Conservation (phyloP, 148 eudicot genomes). For the Polygonum aviculare region DNA sequence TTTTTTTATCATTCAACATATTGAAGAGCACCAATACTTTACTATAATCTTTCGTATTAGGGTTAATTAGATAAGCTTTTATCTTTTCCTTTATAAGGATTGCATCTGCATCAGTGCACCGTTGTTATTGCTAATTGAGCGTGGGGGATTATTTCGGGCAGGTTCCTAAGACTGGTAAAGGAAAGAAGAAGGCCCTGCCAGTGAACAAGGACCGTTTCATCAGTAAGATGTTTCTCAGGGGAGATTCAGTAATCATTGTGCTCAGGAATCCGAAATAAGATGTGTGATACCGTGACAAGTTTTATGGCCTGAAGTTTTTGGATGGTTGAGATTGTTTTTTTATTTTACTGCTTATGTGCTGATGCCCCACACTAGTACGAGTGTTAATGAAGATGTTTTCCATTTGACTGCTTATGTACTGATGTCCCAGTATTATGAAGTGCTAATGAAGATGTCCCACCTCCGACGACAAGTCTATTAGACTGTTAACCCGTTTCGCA, state of each 20-base stretch:
- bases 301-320: neutral
- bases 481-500: neutral
- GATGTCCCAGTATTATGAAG: neutral
- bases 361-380: neutral
- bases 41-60: neutral
- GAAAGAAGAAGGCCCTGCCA: constrained; percentile 86
- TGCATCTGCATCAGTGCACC: neutral
- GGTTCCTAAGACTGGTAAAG: constrained; percentile 95
- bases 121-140: neutral
- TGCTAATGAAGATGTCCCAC: neutral
- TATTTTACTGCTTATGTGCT: neutral
- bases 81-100: neutral
- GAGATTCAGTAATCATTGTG: constrained; percentile 89
- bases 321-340: neutral
- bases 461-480: neutral
- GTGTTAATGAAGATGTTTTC: neutral
- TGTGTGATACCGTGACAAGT: neutral
- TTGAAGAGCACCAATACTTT: neutral
- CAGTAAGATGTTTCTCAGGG: constrained; percentile 95
- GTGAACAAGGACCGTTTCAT: constrained; percentile 89
- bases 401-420: neutral
- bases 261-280: constrained; percentile 76
- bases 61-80: neutral
- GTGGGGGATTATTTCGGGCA: constrained; percentile 10
- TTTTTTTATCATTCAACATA: no score